Evolutionary conservation across 176 grass and related monocot species (phyloP).

Genomic region (Oryza nivara): DNA sequence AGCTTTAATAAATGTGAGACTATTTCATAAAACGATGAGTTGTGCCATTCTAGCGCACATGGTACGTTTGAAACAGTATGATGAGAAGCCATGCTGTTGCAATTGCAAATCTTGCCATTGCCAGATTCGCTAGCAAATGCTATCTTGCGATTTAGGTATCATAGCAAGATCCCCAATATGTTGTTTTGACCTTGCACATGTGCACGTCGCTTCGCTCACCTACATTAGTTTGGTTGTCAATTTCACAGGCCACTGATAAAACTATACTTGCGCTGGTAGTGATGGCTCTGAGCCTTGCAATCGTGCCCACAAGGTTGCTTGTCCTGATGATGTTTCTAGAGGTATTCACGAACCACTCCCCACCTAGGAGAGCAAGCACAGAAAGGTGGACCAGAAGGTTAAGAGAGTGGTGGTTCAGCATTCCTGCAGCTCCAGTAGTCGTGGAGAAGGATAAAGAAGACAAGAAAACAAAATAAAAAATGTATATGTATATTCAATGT

Average conservation of each 20-base stretch:
- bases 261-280: slow-evolving; percentile 67
- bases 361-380: slow-evolving; percentile 67
- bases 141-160: slow-evolving; percentile 1
- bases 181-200: neutral
- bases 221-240: neutral
- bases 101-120: too few species aligned
- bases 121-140: too few species aligned
- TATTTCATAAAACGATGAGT: too few species aligned
- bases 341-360: slow-evolving; percentile 79
- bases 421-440: slow-evolving; percentile 91
- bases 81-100: too few species aligned
- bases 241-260: slow-evolving; percentile 70
- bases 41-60: too few species aligned
- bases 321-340: slow-evolving; percentile 72
- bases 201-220: slow-evolving; percentile 6
- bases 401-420: slow-evolving; percentile 99
- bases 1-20: too few species aligned
- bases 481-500: slow-evolving; percentile 22
- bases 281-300: slow-evolving; percentile 60
- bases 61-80: too few species aligned
- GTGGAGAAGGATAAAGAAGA: slow-evolving; percentile 85
- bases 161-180: neutral
- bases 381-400: slow-evolving; percentile 82
- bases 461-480: slow-evolving; percentile 74
- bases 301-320: slow-evolving; percentile 65